Evolutionary conservation across 2,329 filamentous ascomycete genomes (phyloP), one percentile per base, ranked within the genome.

Genomic region (Fusarium camptoceras): DNA sequence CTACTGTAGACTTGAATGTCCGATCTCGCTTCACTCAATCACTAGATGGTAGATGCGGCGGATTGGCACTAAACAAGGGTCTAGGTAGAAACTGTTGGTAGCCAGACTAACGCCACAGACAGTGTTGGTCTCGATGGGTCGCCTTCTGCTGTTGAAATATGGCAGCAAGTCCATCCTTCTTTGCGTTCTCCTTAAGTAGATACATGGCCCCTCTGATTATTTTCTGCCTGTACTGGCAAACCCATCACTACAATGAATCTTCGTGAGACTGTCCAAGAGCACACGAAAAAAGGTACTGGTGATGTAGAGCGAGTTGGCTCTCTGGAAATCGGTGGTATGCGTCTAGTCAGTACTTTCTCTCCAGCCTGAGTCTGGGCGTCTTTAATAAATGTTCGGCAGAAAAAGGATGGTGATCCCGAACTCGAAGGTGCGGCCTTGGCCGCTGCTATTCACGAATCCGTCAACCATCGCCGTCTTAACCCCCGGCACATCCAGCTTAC

Each of bases 401-500:
- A 30, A 1, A 50, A 50, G 20, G 14, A 34, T 6, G 12, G 5
- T 5, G 27, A 39, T 24, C 22, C 31, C 6, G 48, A 50, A 7
- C 16, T 50, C 14, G 48, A 39, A 11, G 48, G 48, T 8, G 30
- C 18, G 4, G 18, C 6, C 7, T 15, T 44, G 8, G 14, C 20
- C 31, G 16, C 27, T 28, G 51, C 51, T 22, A 30, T 55, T 3
- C 18, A 44, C 1, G 25, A 55, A 14, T 55, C 51, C 18, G 20
- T 55, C 28, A 46, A 55, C 11, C 51, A 55, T 44, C 51, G 51
- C 20, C 37, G 37, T 10, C 30, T 44, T 11, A 55, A 44, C 27
- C 27, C 51, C 11, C 51, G 51, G 22, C 51, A 55, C 20, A 55
- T 55, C 5, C 51, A 55, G 10, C 51, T 55, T 3, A 55, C 51